Conservation (phyloP, 163 green algal genomes). For the Prototheca cutis region DNA sequence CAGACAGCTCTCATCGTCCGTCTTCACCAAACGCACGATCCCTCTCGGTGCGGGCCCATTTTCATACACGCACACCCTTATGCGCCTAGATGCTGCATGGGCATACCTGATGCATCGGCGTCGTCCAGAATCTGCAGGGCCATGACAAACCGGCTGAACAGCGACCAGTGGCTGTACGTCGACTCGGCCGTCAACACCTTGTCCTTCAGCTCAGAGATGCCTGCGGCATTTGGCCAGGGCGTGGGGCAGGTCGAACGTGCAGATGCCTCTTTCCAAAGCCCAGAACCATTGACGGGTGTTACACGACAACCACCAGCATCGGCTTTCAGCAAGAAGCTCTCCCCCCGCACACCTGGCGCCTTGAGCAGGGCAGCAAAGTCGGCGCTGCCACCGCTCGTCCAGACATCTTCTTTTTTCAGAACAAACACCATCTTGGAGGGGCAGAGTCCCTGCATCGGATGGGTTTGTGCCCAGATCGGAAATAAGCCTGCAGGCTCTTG, state of each 20-base stretch:
- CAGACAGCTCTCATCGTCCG: too few species aligned
- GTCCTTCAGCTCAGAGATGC: conserved; percentile 10
- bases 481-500: too few species aligned
- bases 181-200: conserved; percentile 46
- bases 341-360: conserved; percentile 27
- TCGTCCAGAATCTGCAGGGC: conserved; percentile 51
- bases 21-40: too few species aligned
- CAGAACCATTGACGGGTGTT: too few species aligned
- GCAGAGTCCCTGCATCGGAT: neutral
- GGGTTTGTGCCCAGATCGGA: neutral
- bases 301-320: too few species aligned
- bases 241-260: too few species aligned
- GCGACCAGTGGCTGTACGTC: conserved; percentile 43
- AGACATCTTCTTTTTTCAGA: conserved; percentile 49
- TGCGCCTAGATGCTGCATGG: too few species aligned
- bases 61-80: too few species aligned
- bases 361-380: conserved; percentile 50
- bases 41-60: too few species aligned
- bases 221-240: neutral
- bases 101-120: conserved; percentile 37
- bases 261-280: neutral
- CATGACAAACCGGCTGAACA: conserved; percentile 52
- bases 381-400: conserved; percentile 43
- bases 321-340: too few species aligned
- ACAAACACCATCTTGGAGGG: conserved; percentile 55